phyloP scores from a whole-genome alignment of 225 moss, liverwort and hornwort species.

The Pleurozium schreberi region DNA sequence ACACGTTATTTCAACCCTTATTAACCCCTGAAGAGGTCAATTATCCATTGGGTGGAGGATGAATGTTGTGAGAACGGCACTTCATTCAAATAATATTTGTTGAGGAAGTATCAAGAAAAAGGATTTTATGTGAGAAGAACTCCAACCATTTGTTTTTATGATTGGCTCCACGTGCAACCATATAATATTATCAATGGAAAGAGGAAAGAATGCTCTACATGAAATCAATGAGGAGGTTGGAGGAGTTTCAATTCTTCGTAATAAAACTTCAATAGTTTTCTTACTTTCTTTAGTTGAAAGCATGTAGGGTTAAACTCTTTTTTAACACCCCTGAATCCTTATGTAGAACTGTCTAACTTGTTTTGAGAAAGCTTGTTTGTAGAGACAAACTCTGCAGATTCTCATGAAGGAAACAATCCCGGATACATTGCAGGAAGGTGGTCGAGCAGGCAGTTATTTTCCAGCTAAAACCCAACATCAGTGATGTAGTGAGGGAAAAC shows the following conservation, averaged over 20 bases:
- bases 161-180: background rate
- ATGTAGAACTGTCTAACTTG: background rate
- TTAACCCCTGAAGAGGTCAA: background rate
- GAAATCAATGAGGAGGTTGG: background rate
- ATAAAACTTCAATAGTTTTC: no score
- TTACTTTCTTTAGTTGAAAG: background rate
- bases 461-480: slow-evolving; percentile 4
- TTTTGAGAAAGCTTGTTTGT: background rate
- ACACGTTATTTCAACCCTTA: background rate
- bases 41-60: background rate
- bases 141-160: background rate
- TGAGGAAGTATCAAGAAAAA: background rate
- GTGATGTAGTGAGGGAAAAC: slow-evolving; percentile 4
- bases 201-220: background rate
- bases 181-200: background rate
- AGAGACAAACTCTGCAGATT: background rate
- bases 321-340: background rate
- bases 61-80: background rate
- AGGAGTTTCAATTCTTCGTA: background rate
- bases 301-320: background rate
- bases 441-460: slow-evolving; percentile 33
- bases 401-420: background rate
- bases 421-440: slow-evolving; percentile 20
- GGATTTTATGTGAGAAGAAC: background rate
- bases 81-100: background rate